Evolutionary conservation across 495 filamentous ascomycete species (phyloP).

Genomic region (Tuber brumale): DNA sequence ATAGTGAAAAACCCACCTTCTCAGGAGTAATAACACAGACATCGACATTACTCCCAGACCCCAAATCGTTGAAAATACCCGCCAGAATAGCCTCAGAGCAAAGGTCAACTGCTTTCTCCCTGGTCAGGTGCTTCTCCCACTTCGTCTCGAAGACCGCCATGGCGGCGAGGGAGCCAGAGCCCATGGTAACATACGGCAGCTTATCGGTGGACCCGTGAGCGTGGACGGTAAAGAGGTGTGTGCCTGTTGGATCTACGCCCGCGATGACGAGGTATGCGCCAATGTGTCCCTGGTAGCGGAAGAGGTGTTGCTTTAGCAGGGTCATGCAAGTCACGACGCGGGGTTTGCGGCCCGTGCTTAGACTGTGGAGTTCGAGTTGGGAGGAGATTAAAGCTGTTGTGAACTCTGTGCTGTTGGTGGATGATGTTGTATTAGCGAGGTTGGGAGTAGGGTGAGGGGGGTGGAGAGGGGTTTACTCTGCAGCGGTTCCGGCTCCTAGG

Average conservation of each 20-base stretch:
- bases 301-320: slow-evolving; percentile 98
- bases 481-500: slow-evolving; percentile 74
- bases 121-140: slow-evolving; percentile 75
- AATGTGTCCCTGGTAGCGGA: slow-evolving; percentile 95
- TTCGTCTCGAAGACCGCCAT: slow-evolving; percentile 98
- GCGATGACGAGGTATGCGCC: slow-evolving; percentile 97
- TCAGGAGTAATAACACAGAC: slow-evolving; percentile 89
- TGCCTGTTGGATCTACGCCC: slow-evolving; percentile 91
- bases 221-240: slow-evolving; percentile 96
- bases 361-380: slow-evolving; percentile 90
- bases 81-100: slow-evolving; percentile 85
- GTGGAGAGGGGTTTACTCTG: slow-evolving; percentile 92
- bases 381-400: slow-evolving; percentile 97
- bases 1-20: slow-evolving; percentile 48
- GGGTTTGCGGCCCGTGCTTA: slow-evolving; percentile 91
- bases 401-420: slow-evolving; percentile 67
- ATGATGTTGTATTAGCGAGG: slow-evolving; percentile 2
- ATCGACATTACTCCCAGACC: slow-evolving; percentile 95
- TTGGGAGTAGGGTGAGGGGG: slow-evolving; percentile 54
- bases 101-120: slow-evolving; percentile 74
- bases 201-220: slow-evolving; percentile 98
- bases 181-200: slow-evolving; percentile 99
- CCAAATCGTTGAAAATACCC: slow-evolving; percentile 98
- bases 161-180: slow-evolving; percentile 86
- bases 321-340: slow-evolving; percentile 99